These are phyloP conservation scores for Agaricus subrufescens DNA, from an alignment of 768 basidiomycete species.

Conservation along the genomic window DNA sequence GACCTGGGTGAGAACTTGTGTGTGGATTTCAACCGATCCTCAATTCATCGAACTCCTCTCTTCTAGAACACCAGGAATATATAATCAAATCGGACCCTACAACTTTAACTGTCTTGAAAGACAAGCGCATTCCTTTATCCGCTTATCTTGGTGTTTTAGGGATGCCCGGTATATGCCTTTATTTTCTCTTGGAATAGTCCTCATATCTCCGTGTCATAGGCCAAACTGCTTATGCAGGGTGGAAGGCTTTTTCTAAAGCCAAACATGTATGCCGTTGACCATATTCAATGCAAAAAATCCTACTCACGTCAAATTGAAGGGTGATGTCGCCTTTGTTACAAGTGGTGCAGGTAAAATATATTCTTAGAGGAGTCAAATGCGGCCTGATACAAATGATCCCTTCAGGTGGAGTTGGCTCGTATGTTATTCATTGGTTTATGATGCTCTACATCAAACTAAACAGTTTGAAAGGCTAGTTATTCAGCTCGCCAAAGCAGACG, in stretches of 20 bases:
- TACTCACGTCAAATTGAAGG: slow-evolving; percentile 17
- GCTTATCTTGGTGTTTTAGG: slow-evolving; percentile 46
- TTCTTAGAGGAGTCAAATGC: not conserved
- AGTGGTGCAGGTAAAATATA: slow-evolving; percentile 28
- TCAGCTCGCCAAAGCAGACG: slow-evolving; percentile 46
- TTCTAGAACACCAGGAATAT: slow-evolving; percentile 39
- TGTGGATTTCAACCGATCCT: too few species aligned
- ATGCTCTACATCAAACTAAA: not conserved
- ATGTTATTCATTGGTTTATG: slow-evolving; percentile 16
- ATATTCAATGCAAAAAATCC: not conserved
- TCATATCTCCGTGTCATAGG: slow-evolving; percentile 14
- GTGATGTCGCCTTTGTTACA: slow-evolving; percentile 36
- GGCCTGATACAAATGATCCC: not conserved
- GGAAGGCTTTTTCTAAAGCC: slow-evolving; percentile 36
- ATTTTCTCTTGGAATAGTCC: too few species aligned
- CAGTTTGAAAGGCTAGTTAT: slow-evolving; percentile 34
- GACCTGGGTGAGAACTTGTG: slow-evolving; percentile 14
- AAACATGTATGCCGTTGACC: slow-evolving; percentile 17
- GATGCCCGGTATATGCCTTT: slow-evolving; percentile 29
- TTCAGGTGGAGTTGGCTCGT: slow-evolving; percentile 56
- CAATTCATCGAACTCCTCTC: not conserved
- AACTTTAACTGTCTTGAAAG: too few species aligned
- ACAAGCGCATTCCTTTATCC: slow-evolving; percentile 36
- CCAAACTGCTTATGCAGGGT: slow-evolving; percentile 33
- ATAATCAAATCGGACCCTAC: not conserved